A percentile compares a stretch with the other conserved stretches of the same genome.
These are phyloP conservation scores for Epichloe coenophiala DNA, from an alignment of 2,329 filamentous ascomycete species.

Conservation along the genomic window DNA sequence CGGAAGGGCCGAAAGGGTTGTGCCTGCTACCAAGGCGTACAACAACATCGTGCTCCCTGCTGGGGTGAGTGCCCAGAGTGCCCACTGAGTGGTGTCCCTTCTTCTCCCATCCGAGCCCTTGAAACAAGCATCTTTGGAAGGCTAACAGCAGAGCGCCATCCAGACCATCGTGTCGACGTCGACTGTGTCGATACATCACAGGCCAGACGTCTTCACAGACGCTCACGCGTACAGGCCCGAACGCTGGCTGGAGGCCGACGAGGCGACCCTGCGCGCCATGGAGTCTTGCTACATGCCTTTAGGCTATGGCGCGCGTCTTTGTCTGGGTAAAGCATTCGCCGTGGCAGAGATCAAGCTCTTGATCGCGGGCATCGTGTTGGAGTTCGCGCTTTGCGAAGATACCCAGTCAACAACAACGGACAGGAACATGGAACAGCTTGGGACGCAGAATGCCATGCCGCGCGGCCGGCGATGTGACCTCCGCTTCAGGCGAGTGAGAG, in stretches of 20 bases:
- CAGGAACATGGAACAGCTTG: constrained; percentile 2
- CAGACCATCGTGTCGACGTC: constrained; percentile 5
- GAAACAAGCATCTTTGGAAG: neutral
- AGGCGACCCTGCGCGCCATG: constrained; percentile 1
- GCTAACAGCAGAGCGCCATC: neutral
- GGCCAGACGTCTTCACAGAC: constrained; percentile 1
- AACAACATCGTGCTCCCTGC: neutral
- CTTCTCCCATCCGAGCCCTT: too few relatives aligned
- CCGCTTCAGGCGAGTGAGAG: neutral
- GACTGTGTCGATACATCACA: constrained; percentile 1
- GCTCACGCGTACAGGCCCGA: neutral
- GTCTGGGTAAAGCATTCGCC: constrained; percentile 3
- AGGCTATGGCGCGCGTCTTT: constrained; percentile 3
- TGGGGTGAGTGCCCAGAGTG: constrained; percentile 1
- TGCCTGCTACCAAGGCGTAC: constrained; percentile 1
- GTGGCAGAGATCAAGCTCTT: constrained; percentile 3
- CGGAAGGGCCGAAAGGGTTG: constrained; percentile 3
- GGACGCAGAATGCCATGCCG: constrained; percentile 4
- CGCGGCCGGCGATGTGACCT: constrained; percentile 3
- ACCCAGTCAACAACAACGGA: neutral
- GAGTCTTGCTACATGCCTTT: constrained; percentile 5
- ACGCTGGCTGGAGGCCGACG: constrained; percentile 4
- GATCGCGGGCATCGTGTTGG: neutral
- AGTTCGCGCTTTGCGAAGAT: constrained; percentile 1
- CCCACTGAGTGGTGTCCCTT: too few relatives aligned